Evolutionary conservation across 1,139 yeast genomes (phyloP).

Genomic region (Candida sp.): DNA sequence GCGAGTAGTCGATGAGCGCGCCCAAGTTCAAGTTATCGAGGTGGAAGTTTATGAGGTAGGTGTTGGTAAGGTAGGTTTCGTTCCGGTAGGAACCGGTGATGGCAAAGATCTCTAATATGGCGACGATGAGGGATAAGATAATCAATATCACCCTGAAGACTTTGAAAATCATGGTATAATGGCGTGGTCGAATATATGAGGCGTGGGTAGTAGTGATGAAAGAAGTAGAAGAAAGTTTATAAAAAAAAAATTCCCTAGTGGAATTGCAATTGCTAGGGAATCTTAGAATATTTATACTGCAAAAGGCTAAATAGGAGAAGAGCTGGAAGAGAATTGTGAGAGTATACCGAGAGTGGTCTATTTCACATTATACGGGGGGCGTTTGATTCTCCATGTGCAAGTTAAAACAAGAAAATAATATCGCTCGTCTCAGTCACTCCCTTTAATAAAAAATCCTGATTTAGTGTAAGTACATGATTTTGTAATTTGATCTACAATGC

Average conservation of each 20-base stretch:
- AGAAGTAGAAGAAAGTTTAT: not conserved
- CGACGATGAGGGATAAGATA: slow-evolving; percentile 35
- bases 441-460: too few relatives aligned
- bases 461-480: not conserved
- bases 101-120: slow-evolving; percentile 41
- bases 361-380: too few relatives aligned
- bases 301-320: not conserved
- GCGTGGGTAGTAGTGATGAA: not conserved
- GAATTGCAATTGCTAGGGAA: not conserved
- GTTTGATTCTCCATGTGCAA: slow-evolving; percentile 3
- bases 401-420: not conserved
- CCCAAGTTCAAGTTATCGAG: slow-evolving; percentile 36
- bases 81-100: slow-evolving; percentile 46
- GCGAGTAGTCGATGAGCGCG: slow-evolving; percentile 22
- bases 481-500: not conserved
- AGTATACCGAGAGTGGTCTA: too few relatives aligned
- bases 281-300: not conserved
- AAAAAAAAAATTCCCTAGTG: not conserved
- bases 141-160: slow-evolving; percentile 39
- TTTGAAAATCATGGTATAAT: slow-evolving; percentile 28
- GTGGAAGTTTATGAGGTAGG: slow-evolving; percentile 44
- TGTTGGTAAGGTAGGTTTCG: slow-evolving; percentile 34
- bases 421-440: too few relatives aligned
- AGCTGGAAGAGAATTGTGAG: not conserved
- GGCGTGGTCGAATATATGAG: too few relatives aligned